Evolutionary conservation across 306 rosid genomes (phyloP), one percentile per base, ranked within the genome.

Genomic region (Hippophae rhamnoides): DNA sequence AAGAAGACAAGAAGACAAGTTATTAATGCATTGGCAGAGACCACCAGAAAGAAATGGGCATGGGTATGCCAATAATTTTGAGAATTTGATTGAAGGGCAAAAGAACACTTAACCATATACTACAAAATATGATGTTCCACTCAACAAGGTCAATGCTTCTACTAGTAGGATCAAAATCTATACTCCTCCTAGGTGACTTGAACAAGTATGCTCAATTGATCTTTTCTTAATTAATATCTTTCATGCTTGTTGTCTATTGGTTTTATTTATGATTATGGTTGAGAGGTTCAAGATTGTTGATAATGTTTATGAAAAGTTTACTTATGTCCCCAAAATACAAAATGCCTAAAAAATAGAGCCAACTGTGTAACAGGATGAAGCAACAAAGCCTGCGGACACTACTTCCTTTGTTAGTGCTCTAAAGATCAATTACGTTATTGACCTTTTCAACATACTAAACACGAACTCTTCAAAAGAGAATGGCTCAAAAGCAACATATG

Each of bases 391-490:
- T 65, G 57, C 66, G 54, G 79, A 83, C 14, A 42, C 78, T 54
- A 72, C 74, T 74, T 75, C 85, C 40, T 73, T 31, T 65, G 72
- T 70, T 67, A 74, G 81, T 74, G 76, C 73, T 54, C 82, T 85
- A 71, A 93, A 88, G 82, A 85, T 93, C 75, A 94, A 93, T 81
- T 93, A 69, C 79, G 99, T 97, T 25, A 85, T 81, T 47, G 95
- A 93, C 79, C 95, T 93, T 74, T 93, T 93, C 69, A 74, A 79
- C 74, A 73, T 93, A 86, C 80, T 93, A 63, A 80, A 97, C 7
- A 72, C 88, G 81, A 84, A 86, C 76, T 83, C 72, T 62, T 81
- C 85, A 10, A 76, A 65, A 59, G 94, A 80, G 64, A 86, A 86
- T 77, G 84, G 84, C 60, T 73, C 79, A 13, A 79, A 66, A 23